Evolutionary conservation across 2,329 filamentous ascomycete genomes (phyloP), one percentile per base, ranked within the genome.

Genomic region (Coccinonectria pachysandricola): DNA sequence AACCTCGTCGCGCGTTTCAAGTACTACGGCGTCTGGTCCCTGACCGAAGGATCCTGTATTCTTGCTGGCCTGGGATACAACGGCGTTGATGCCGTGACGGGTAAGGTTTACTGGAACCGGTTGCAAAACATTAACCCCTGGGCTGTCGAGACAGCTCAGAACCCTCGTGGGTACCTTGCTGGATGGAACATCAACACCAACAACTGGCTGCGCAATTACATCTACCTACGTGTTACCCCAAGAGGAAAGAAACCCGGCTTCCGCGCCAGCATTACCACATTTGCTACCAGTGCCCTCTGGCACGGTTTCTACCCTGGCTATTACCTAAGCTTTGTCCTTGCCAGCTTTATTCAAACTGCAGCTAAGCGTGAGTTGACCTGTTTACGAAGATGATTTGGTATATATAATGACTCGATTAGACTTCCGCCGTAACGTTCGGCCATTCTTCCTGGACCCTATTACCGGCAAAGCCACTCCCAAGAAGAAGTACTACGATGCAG

Each of bases 111-210:
- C 32, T 98, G 91, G 62, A 78, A 94, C 48, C 76, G 88, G 15
- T 63, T 96, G 11, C 79, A 84, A 43, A 98, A 98, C 49, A 84
- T 98, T 41, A 76, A 82, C 40, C 81, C 91, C 0, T 79, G 76
- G 68, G 75, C 72, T 3, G 82, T 98, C 15, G 91, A 98, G 59
- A 67, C 75, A 1, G 91, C 88, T 1, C 87, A 95, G 57, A 98
- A 96, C 52, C 82, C 83, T n/a, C 77, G 88, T 28, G 86, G 75
- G 2, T 96, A 91, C 46, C 68, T 98, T 3, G 88, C 79, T 24
- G 81, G 75, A 46, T 98, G 91, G 91, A 98, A 98, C 55, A 94
- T 95, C 62, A 96, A 96, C 57, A 98, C 91, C 8, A 98, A 95
- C 54, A 75, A 84, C 46, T 98, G 91, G 91, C 63, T 98, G 35